A percentile compares a stretch with the other conserved stretches of the same genome.
phyloP scores from a whole-genome alignment of 2,329 filamentous ascomycete genomes.

The Zymoseptoria passerinii region DNA sequence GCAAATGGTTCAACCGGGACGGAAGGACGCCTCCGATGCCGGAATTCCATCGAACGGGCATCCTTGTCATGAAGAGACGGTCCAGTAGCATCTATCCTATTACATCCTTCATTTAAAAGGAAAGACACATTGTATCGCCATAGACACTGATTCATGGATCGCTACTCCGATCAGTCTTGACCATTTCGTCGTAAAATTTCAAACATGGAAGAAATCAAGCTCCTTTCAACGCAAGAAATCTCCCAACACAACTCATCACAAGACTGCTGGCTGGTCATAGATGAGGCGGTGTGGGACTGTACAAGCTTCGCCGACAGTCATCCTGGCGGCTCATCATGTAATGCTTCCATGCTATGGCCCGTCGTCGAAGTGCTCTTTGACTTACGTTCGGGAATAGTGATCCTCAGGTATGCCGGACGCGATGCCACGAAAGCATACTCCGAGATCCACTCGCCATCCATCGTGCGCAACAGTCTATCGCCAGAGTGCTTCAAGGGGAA shows the following conservation, averaged over 20 bases:
- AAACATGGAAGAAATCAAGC: slow-evolving; percentile 12
- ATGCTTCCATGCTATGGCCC: slow-evolving; percentile 18
- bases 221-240: slow-evolving; percentile 13
- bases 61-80: no score
- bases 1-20: no score
- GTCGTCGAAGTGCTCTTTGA: slow-evolving; percentile 7
- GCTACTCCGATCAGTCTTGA: not conserved
- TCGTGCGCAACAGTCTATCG: slow-evolving; percentile 35
- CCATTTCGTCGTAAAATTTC: not conserved
- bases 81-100: no score
- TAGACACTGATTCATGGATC: no score
- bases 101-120: no score
- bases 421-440: slow-evolving; percentile 48
- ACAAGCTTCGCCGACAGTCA: slow-evolving; percentile 54
- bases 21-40: no score
- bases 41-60: no score
- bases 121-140: no score
- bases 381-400: slow-evolving; percentile 26
- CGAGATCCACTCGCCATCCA: slow-evolving; percentile 40
- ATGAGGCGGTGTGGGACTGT: slow-evolving; percentile 57
- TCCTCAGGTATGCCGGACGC: slow-evolving; percentile 43
- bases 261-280: slow-evolving; percentile 55
- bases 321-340: slow-evolving; percentile 47
- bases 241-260: slow-evolving; percentile 14
- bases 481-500: slow-evolving; percentile 32